A percentile compares a stretch with the other conserved stretches of the same genome.
These are phyloP conservation scores for Andrographis paniculata DNA, from an alignment of 305 asterid genomes.

Conservation along the genomic window DNA sequence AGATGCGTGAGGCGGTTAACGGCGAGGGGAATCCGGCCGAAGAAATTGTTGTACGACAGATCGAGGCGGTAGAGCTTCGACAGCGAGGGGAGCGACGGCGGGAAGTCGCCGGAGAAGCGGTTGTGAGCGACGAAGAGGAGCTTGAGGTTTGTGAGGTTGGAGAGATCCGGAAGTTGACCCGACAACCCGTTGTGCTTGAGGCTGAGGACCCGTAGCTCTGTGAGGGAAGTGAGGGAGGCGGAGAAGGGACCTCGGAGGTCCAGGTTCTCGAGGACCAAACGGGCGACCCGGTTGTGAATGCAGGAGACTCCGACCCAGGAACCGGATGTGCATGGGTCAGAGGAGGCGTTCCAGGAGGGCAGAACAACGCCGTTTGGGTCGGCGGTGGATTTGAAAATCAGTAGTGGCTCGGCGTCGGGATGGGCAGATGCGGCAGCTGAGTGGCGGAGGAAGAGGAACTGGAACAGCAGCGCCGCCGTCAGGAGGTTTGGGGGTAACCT, in stretches of 20 bases:
- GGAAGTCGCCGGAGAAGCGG: conserved; percentile 52
- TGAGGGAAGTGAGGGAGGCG: conserved; percentile 30
- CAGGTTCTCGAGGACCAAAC: conserved; percentile 55
- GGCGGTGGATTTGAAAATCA: conserved; percentile 47
- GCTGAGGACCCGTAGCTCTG: conserved; percentile 63
- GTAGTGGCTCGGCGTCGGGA: conserved; percentile 54
- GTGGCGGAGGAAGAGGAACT: conserved; percentile 12
- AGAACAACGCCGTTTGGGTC: conserved; percentile 41
- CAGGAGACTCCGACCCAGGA: conserved; percentile 73
- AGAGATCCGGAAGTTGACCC: conserved; percentile 64
- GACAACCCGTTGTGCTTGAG: conserved; percentile 52
- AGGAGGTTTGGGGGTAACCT: conserved; percentile 2
- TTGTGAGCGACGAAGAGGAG: conserved; percentile 59
- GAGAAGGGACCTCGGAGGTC: conserved; percentile 40
- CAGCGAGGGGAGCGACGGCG: conserved; percentile 30
- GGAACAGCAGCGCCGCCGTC: conserved; percentile 14
- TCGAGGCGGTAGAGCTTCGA: conserved; percentile 61
- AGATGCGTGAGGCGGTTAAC: conserved; percentile 42
- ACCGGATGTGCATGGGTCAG: conserved; percentile 36
- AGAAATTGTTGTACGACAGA: conserved; percentile 55
- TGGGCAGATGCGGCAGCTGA: conserved; percentile 24
- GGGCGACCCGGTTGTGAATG: conserved; percentile 48
- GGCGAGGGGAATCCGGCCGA: conserved; percentile 41
- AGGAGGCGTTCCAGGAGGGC: conserved; percentile 46
- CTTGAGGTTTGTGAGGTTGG: conserved; percentile 45